These are phyloP conservation scores for Tanacetum coccineum DNA, from an alignment of 129 eudicot species.

Conservation along the genomic window DNA sequence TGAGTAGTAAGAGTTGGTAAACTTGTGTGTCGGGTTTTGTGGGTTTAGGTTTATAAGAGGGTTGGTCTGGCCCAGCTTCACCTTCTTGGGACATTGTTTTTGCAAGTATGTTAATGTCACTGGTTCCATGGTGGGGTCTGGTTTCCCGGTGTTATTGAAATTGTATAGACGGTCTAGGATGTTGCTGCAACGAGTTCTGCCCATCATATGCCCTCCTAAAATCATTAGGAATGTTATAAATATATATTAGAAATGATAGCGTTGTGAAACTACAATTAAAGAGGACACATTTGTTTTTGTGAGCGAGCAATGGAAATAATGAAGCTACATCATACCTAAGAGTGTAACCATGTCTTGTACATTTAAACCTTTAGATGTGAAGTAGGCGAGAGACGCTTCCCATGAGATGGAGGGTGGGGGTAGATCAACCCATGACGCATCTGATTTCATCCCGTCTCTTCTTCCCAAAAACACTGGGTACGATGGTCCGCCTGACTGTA, in stretches of 20 bases:
- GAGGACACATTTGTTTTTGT: background rate
- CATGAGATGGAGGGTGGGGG: constrained; percentile 70
- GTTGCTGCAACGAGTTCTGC: constrained; percentile 65
- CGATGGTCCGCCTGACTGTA: constrained; percentile 87
- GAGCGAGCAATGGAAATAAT: background rate
- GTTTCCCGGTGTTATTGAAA: constrained; percentile 56
- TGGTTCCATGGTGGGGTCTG: constrained; percentile 64
- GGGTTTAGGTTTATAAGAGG: constrained; percentile 55
- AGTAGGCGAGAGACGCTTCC: constrained; percentile 52
- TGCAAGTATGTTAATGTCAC: constrained; percentile 36
- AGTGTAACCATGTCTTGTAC: constrained; percentile 63
- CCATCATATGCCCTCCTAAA: constrained; percentile 82
- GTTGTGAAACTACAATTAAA: constrained; percentile 1
- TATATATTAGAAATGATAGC: constrained; percentile 2
- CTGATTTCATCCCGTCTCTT: constrained; percentile 62
- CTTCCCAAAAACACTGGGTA: constrained; percentile 83
- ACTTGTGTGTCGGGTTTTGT: constrained; percentile 38
- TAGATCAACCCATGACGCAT: constrained; percentile 66
- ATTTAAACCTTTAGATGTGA: constrained; percentile 63
- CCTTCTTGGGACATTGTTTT: constrained; percentile 49
- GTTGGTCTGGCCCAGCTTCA: constrained; percentile 39
- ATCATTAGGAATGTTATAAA: background rate
- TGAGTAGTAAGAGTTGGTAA: constrained; percentile 57
- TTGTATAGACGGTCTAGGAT: constrained; percentile 69
- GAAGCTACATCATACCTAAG: constrained; percentile 42